phyloP scores from a whole-genome alignment of 2,329 filamentous ascomycete species.

The Blastomyces parvus region DNA sequence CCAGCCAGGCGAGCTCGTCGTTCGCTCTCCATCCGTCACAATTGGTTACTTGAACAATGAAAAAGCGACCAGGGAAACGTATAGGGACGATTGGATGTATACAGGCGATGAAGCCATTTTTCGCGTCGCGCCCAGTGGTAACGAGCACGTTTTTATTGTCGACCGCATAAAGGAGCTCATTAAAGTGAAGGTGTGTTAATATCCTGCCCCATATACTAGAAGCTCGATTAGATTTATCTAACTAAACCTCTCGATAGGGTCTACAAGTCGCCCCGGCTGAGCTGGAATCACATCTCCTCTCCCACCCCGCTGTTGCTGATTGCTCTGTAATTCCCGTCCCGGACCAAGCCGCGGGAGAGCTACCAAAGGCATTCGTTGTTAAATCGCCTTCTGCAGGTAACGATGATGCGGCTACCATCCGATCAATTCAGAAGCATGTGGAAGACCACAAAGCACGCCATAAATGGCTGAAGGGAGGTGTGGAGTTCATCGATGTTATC shows the following conservation, averaged over 20 bases:
- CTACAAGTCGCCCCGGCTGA: conserved; percentile 77
- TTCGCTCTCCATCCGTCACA: conserved; percentile 66
- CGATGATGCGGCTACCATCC: conserved; percentile 43
- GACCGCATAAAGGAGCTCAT: conserved; percentile 74
- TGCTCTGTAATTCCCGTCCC: conserved; percentile 68
- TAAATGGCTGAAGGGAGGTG: conserved; percentile 54
- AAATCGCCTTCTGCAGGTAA: conserved; percentile 45
- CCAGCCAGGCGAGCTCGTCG: conserved; percentile 67
- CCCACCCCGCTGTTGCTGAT: conserved; percentile 65
- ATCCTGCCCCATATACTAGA: not conserved
- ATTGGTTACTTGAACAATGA: conserved; percentile 82
- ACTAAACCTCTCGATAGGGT: conserved; percentile 44
- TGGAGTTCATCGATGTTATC: conserved; percentile 48
- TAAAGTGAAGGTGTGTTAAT: conserved; percentile 58
- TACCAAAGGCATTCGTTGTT: conserved; percentile 56
- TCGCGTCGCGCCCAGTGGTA: conserved; percentile 51
- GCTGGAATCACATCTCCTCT: conserved; percentile 68
- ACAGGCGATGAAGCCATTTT: conserved; percentile 80
- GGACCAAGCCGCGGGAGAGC: conserved; percentile 51
- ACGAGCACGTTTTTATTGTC: conserved; percentile 76
- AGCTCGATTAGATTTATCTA: not conserved
- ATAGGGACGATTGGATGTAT: conserved; percentile 67
- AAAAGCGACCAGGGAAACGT: conserved; percentile 72
- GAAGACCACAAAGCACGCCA: conserved; percentile 52
- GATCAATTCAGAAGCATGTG: conserved; percentile 49